Evolutionary conservation across 164 flowering plant species (phyloP).

Genomic region (Paratinospora sagittata): DNA sequence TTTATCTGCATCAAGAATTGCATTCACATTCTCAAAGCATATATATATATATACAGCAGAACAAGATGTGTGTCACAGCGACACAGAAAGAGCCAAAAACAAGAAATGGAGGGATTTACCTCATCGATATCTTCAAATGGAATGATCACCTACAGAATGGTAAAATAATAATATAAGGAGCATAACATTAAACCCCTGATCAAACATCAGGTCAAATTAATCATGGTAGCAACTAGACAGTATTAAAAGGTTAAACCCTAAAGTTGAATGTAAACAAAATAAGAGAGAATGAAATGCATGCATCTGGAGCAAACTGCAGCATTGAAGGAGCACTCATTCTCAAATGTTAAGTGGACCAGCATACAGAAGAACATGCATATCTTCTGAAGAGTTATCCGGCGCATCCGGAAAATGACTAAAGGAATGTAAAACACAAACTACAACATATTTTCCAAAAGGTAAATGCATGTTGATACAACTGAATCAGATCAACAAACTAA

Average conservation of each 20-base stretch:
- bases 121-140: constrained; percentile 93
- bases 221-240: too few species aligned
- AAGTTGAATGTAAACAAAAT: background rate
- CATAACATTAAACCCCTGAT: too few species aligned
- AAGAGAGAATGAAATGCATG: background rate
- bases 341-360: too few species aligned
- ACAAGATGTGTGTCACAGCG: background rate
- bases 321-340: too few species aligned
- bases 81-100: background rate
- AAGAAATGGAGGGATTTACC: constrained; percentile 32
- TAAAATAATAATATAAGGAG: constrained; percentile 10
- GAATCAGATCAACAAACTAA: too few species aligned
- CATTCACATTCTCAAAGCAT: background rate
- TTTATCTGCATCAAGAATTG: constrained; percentile 45
- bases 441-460: too few species aligned
- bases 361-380: background rate
- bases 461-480: background rate
- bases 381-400: background rate
- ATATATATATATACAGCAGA: background rate
- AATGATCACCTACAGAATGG: constrained; percentile 59
- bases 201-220: too few species aligned
- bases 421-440: background rate
- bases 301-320: background rate
- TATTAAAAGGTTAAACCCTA: background rate
- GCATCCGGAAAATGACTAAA: background rate